Percentiles rank a stretch among this genome's conserved stretches.
Evolutionary conservation across 2,329 filamentous ascomycete genomes (phyloP).

Genomic region (Fusarium continuum): DNA sequence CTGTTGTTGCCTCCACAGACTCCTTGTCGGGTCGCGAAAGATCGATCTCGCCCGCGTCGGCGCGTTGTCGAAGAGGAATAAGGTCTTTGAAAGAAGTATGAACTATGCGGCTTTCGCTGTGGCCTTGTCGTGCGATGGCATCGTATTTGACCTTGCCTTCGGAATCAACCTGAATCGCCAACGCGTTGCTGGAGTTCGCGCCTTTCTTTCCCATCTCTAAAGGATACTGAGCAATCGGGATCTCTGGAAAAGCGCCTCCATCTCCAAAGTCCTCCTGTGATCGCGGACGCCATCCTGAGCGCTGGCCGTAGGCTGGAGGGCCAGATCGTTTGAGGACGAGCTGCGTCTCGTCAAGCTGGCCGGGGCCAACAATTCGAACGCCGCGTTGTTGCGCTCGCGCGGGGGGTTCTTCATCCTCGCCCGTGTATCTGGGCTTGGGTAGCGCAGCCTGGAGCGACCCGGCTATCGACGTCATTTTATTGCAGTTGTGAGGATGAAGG

Average conservation of each 20-base stretch:
- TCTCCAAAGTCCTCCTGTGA: constrained; percentile 92
- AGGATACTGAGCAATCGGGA: constrained; percentile 93
- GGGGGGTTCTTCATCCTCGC: constrained; percentile 84
- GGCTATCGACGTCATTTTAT: constrained; percentile 70
- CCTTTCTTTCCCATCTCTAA: constrained; percentile 92
- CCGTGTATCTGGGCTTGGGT: constrained; percentile 90
- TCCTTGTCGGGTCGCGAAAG: constrained; percentile 86
- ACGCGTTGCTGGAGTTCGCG: constrained; percentile 78
- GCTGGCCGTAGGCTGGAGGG: constrained; percentile 87
- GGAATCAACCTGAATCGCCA: constrained; percentile 89
- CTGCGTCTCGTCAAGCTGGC: constrained; percentile 84
- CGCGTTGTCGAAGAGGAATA: constrained; percentile 91
- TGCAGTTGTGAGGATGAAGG: constrained; percentile 32
- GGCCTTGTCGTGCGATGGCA: constrained; percentile 89
- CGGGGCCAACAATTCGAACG: constrained; percentile 81
- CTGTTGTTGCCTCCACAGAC: constrained; percentile 82
- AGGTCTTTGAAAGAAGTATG: constrained; percentile 97
- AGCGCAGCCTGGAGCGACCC: constrained; percentile 80
- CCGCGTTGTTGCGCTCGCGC: constrained; percentile 77
- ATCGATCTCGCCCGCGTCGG: constrained; percentile 90
- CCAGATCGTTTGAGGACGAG: constrained; percentile 84
- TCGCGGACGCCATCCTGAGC: constrained; percentile 90
- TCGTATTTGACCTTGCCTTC: constrained; percentile 97
- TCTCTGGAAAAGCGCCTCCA: constrained; percentile 94
- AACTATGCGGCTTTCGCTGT: constrained; percentile 83